These are phyloP conservation scores for Debaryomycetaceae sp. DNA, from an alignment of 1,139 yeast species.

Conservation along the genomic window DNA sequence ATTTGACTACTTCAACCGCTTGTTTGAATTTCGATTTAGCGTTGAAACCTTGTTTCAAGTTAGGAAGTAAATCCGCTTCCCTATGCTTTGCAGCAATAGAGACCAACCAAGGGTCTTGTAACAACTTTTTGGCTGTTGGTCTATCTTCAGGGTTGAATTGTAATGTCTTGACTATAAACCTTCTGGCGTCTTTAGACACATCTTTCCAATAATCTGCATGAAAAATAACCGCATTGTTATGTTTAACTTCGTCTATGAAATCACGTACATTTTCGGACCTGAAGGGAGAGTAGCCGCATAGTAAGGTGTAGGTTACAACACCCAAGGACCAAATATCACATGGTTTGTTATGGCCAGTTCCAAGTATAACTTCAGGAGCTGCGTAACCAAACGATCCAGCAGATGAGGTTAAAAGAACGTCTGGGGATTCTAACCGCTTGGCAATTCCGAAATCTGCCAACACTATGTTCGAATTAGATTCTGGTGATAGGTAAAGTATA, in stretches of 20 bases:
- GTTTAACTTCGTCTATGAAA: slow-evolving; percentile 71
- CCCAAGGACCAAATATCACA: slow-evolving; percentile 94
- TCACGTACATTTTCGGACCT: slow-evolving; percentile 79
- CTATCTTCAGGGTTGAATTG: slow-evolving; percentile 62
- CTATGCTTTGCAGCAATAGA: slow-evolving; percentile 44
- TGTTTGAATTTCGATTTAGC: slow-evolving; percentile 83
- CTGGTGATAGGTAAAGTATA: slow-evolving; percentile 58
- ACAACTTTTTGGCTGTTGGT: slow-evolving; percentile 62
- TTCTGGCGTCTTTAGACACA: slow-evolving; percentile 70
- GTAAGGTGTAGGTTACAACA: slow-evolving; percentile 81
- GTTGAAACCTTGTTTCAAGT: slow-evolving; percentile 64
- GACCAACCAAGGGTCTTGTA: slow-evolving; percentile 69
- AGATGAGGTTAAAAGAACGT: slow-evolving; percentile 67
- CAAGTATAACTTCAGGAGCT: slow-evolving; percentile 83
- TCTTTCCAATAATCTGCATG: slow-evolving; percentile 85
- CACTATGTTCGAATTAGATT: slow-evolving; percentile 61
- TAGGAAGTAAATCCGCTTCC: slow-evolving; percentile 67
- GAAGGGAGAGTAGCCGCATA: slow-evolving; percentile 93
- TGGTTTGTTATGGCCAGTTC: slow-evolving; percentile 83
- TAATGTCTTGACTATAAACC: slow-evolving; percentile 65
- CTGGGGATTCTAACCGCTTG: slow-evolving; percentile 54
- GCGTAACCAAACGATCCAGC: slow-evolving; percentile 95
- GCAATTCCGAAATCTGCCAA: slow-evolving; percentile 95
- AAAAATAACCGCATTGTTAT: slow-evolving; percentile 71
- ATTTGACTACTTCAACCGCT: slow-evolving; percentile 77